phyloP scores from a whole-genome alignment of 768 basidiomycete species.

The Russula sp. region DNA sequence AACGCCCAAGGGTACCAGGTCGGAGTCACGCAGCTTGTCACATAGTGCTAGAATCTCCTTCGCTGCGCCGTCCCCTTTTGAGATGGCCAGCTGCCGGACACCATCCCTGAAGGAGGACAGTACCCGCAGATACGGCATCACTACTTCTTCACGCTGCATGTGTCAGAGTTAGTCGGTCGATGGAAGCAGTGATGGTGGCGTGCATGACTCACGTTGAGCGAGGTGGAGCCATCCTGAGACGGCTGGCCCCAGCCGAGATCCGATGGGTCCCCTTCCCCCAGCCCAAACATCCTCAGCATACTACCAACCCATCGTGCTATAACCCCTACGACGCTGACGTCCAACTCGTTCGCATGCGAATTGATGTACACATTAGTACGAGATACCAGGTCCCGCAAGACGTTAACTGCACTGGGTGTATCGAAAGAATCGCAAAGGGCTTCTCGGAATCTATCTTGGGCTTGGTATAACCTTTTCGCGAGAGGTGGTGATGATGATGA shows the following conservation, averaged over 20 bases:
- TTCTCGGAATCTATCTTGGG: constrained; percentile 71
- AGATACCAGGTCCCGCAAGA: constrained; percentile 76
- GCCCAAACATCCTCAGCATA: constrained; percentile 75
- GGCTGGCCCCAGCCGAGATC: constrained; percentile 87
- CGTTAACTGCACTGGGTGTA: constrained; percentile 75
- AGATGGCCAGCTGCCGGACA: constrained; percentile 76
- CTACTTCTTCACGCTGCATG: constrained; percentile 66
- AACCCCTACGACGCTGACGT: constrained; percentile 58
- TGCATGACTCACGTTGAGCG: constrained; percentile 44
- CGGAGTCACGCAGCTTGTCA: constrained; percentile 85
- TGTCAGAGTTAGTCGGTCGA: constrained; percentile 9
- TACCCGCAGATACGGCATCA: constrained; percentile 84
- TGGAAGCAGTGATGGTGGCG: constrained; percentile 3
- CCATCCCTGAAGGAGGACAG: constrained; percentile 90
- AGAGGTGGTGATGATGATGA: not conserved
- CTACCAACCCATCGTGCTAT: constrained; percentile 62
- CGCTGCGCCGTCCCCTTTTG: constrained; percentile 54
- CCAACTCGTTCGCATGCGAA: constrained; percentile 48
- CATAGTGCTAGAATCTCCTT: constrained; percentile 82
- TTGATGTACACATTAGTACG: constrained; percentile 86
- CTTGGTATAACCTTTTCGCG: constrained; percentile 55
- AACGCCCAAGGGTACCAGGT: constrained; percentile 90
- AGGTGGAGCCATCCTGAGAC: constrained; percentile 36
- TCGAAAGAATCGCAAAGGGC: constrained; percentile 98
- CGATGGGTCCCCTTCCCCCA: constrained; percentile 59